phyloP scores from a whole-genome alignment of 352 stramenopile species.

The Pythium biforme region DNA sequence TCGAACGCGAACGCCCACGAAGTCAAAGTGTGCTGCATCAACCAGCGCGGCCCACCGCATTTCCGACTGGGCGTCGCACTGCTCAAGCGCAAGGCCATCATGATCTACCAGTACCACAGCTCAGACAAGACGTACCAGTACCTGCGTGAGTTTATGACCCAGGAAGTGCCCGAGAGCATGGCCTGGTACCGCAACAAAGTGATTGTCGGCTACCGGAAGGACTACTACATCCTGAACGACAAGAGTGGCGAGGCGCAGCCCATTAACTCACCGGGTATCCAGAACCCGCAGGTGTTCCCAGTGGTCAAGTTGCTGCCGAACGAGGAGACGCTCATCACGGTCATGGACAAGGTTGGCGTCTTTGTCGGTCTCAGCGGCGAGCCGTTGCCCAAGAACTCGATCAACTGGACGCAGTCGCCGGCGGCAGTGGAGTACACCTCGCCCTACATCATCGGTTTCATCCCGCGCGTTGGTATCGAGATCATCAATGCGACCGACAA shows the following conservation, averaged over 20 bases:
- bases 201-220: conserved; percentile 68
- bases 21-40: conserved; percentile 73
- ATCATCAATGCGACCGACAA: conserved; percentile 77
- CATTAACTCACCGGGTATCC: conserved; percentile 70
- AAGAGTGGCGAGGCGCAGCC: conserved; percentile 69
- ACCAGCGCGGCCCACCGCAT: conserved; percentile 80
- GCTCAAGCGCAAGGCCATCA: conserved; percentile 59
- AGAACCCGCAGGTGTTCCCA: conserved; percentile 64
- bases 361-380: conserved; percentile 82
- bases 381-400: conserved; percentile 74
- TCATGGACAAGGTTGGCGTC: conserved; percentile 82
- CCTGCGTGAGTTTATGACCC: conserved; percentile 71
- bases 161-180: conserved; percentile 76
- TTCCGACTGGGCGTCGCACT: conserved; percentile 77
- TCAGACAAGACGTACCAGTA: conserved; percentile 79
- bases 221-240: conserved; percentile 84
- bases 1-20: conserved; percentile 70
- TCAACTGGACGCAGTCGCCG: conserved; percentile 80
- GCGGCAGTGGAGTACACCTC: conserved; percentile 73
- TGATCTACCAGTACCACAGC: conserved; percentile 84
- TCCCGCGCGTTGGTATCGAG: conserved; percentile 76
- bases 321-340: conserved; percentile 78
- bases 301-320: conserved; percentile 83
- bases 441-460: conserved; percentile 73
- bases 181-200: conserved; percentile 90